Percentiles rank a stretch among this genome's conserved stretches.
Conservation (phyloP, 164 flowering plant species). For the Dillenia turbinata region DNA sequence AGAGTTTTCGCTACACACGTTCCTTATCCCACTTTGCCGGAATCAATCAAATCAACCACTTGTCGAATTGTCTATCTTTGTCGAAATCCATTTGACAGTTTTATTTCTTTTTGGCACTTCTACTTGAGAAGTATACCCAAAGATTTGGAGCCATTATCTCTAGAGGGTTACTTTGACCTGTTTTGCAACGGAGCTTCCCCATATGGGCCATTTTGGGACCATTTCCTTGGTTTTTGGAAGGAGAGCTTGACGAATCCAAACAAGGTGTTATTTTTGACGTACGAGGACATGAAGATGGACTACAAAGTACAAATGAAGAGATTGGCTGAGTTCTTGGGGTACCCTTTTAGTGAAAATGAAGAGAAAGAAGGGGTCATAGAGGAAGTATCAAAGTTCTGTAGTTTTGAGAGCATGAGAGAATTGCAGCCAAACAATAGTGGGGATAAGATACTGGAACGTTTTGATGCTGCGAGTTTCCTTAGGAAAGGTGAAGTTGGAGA, state of each 20-base stretch:
- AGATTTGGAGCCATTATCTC: background rate
- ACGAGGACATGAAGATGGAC: constrained; percentile 20
- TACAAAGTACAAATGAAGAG: constrained; percentile 7
- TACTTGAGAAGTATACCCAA: background rate
- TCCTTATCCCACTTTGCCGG: constrained; percentile 11
- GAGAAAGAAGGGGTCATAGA: constrained; percentile 10
- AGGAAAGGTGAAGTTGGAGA: constrained; percentile 13
- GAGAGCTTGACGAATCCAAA: constrained; percentile 5
- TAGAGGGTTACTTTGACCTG: constrained; percentile 5
- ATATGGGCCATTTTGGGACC: constrained; percentile 17
- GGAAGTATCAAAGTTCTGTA: constrained; percentile 14
- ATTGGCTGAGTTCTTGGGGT: constrained; percentile 10
- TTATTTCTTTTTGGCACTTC: constrained; percentile 18
- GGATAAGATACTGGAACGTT: background rate
- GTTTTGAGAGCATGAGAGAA: constrained; percentile 10
- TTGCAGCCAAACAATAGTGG: constrained; percentile 12
- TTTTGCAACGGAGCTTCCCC: constrained; percentile 13
- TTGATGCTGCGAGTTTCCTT: constrained; percentile 1
- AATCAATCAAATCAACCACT: constrained; percentile 11
- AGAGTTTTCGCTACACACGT: constrained; percentile 22
- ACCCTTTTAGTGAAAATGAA: constrained; percentile 12
- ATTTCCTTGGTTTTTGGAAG: constrained; percentile 15
- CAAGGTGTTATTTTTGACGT: constrained; percentile 18
- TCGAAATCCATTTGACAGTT: constrained; percentile 20
- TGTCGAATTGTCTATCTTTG: constrained; percentile 19